Conservation (phyloP, 495 filamentous ascomycete genomes). For the Massariosphaeria phaeospora region DNA sequence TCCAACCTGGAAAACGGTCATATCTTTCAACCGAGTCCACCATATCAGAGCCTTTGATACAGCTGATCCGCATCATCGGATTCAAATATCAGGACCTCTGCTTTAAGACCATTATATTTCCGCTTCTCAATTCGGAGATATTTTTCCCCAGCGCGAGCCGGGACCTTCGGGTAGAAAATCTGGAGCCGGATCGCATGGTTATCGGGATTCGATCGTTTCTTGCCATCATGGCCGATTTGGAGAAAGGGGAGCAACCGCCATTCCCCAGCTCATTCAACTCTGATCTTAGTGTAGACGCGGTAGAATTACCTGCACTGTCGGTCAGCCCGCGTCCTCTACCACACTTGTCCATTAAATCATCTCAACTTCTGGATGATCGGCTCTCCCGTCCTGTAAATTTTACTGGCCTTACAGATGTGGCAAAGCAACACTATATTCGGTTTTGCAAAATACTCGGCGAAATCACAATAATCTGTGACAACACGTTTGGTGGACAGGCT, state of each 20-base stretch:
- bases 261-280: slow-evolving; percentile 55
- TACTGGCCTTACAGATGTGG: slow-evolving; percentile 64
- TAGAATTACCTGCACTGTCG: slow-evolving; percentile 16
- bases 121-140: slow-evolving; percentile 84
- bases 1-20: slow-evolving; percentile 70
- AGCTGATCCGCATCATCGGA: slow-evolving; percentile 91
- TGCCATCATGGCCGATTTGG: slow-evolving; percentile 87
- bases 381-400: slow-evolving; percentile 71
- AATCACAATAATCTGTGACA: slow-evolving; percentile 92
- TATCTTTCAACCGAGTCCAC: slow-evolving; percentile 74
- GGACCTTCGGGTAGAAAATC: slow-evolving; percentile 82
- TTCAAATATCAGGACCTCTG: slow-evolving; percentile 90
- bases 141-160: slow-evolving; percentile 71
- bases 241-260: slow-evolving; percentile 76
- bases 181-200: slow-evolving; percentile 94
- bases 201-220: slow-evolving; percentile 93
- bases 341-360: slow-evolving; percentile 36
- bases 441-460: slow-evolving; percentile 96
- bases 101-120: slow-evolving; percentile 87
- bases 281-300: slow-evolving; percentile 34
- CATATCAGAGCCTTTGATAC: slow-evolving; percentile 81
- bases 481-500: slow-evolving; percentile 93
- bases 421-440: slow-evolving; percentile 74
- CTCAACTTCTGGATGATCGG: slow-evolving; percentile 47
- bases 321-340: slow-evolving; percentile 40